Conservation (phyloP, 805 yeast genomes). For the Barnettozyma siamensis region DNA sequence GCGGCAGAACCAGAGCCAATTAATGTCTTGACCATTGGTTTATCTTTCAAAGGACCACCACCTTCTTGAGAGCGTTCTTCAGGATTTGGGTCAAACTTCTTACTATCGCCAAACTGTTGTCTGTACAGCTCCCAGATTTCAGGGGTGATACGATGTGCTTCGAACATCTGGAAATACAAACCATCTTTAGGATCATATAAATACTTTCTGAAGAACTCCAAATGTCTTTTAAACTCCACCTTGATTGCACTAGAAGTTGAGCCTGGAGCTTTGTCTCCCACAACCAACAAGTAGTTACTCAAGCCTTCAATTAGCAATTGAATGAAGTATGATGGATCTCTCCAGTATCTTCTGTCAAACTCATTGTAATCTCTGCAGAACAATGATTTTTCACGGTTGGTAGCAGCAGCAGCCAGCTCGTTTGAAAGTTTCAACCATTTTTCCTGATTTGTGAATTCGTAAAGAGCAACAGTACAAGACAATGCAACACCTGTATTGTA, state of each 20-base stretch:
- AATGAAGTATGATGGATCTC: constrained; percentile 57
- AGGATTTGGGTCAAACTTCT: constrained; percentile 41
- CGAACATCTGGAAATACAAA: constrained; percentile 53
- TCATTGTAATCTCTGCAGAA: constrained; percentile 54
- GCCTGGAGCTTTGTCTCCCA: constrained; percentile 35
- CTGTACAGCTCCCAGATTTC: constrained; percentile 47
- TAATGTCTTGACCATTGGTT: constrained; percentile 42
- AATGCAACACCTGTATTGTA: constrained; percentile 65
- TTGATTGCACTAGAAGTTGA: constrained; percentile 26
- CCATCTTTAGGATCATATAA: constrained; percentile 54
- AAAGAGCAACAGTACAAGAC: constrained; percentile 47
- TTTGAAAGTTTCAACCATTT: constrained; percentile 38
- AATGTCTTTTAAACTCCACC: constrained; percentile 46
- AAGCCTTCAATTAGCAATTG: constrained; percentile 63
- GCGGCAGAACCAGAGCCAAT: constrained; percentile 67
- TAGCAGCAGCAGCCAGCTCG: constrained; percentile 46
- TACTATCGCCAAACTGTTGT: constrained; percentile 49
- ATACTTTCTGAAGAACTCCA: constrained; percentile 51
- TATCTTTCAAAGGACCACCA: constrained; percentile 28
- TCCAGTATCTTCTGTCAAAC: constrained; percentile 51
- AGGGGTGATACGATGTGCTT: constrained; percentile 47
- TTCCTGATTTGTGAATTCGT: constrained; percentile 42
- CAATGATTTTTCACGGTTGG: constrained; percentile 48
- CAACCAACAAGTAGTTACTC: constrained; percentile 53
- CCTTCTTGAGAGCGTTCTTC: constrained; percentile 46